Conservation (phyloP, 352 stramenopile species). For the Blastocystis sp. region DNA sequence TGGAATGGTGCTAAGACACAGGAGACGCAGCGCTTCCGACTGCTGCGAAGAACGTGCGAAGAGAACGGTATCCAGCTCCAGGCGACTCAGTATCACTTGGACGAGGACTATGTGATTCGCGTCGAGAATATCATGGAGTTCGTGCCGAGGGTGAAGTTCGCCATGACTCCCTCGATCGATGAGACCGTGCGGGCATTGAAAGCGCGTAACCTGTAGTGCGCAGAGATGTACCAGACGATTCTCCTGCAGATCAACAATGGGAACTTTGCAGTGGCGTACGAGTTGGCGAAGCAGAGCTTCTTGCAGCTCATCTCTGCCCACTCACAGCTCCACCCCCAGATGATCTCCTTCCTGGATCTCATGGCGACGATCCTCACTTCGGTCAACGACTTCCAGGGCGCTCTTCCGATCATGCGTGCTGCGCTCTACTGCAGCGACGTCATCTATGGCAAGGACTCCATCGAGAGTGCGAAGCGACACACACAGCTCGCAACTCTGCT, state of each 20-base stretch:
- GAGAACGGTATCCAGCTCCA: constrained; percentile 17
- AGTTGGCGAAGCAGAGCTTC: constrained; percentile 7
- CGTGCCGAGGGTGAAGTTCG: constrained; percentile 36
- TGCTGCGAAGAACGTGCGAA: constrained; percentile 31
- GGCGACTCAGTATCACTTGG: background rate
- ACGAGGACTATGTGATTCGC: background rate
- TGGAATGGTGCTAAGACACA: background rate
- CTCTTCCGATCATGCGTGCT: background rate
- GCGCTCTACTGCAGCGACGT: constrained; percentile 34
- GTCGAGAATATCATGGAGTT: constrained; percentile 54
- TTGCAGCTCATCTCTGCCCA: constrained; percentile 34
- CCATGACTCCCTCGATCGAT: constrained; percentile 8
- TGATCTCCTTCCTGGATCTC: background rate
- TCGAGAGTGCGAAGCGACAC: constrained; percentile 30
- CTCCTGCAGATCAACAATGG: background rate
- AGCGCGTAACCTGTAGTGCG: background rate
- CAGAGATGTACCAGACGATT: background rate
- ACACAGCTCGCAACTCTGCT: constrained; percentile 3
- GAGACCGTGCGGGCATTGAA: background rate
- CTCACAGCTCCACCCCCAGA: constrained; percentile 19
- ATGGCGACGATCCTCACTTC: background rate
- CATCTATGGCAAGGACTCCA: constrained; percentile 9
- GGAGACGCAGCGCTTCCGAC: background rate
- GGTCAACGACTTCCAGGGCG: constrained; percentile 10
- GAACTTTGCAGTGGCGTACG: background rate